Conservation (phyloP, 108 stramenopile species). For the Parietichytrium sp. region DNA sequence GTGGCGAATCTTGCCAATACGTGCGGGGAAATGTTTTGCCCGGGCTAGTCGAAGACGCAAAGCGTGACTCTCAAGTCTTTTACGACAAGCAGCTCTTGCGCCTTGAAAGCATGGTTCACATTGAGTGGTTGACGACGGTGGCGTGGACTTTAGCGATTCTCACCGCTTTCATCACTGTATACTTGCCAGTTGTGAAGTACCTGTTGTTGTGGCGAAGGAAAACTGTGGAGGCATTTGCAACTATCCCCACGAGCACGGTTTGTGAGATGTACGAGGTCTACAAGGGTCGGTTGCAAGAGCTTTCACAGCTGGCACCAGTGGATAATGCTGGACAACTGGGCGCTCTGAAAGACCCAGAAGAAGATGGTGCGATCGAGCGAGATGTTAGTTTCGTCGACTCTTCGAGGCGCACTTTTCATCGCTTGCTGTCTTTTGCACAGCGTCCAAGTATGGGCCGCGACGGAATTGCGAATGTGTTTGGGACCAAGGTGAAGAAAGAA, state of each 20-base stretch:
- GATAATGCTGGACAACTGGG: too few species aligned
- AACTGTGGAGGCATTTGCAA: slow-evolving; percentile 12
- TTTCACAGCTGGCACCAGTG: too few species aligned
- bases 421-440: too few species aligned
- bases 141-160: background rate
- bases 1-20: background rate
- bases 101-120: background rate
- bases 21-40: background rate
- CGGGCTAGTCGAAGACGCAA: background rate
- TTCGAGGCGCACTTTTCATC: too few species aligned
- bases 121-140: background rate
- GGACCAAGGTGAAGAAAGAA: too few species aligned
- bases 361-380: too few species aligned
- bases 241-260: background rate
- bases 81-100: background rate
- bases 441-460: too few species aligned
- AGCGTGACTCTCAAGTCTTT: background rate
- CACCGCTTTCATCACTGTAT: background rate
- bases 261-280: slow-evolving; percentile 5
- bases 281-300: background rate
- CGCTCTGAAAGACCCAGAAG: too few species aligned
- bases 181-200: background rate
- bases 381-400: too few species aligned
- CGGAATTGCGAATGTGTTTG: too few species aligned
- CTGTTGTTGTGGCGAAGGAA: background rate